Percentiles rank a stretch among this genome's conserved stretches.
Evolutionary conservation across 495 filamentous ascomycete species (phyloP).

Genomic region (Annulohypoxylon bovei): DNA sequence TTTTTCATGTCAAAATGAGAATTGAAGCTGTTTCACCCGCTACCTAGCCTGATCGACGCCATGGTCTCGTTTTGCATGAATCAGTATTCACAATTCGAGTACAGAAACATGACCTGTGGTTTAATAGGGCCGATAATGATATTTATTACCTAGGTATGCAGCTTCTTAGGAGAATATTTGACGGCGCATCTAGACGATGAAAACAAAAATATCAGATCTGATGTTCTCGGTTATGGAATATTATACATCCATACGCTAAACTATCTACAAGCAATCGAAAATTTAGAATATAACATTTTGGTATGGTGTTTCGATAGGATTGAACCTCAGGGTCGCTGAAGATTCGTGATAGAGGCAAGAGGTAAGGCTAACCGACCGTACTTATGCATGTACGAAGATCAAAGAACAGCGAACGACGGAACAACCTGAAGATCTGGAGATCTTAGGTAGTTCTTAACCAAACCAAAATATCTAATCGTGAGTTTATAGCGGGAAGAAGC

Average conservation of each 20-base stretch:
- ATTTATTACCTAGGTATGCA: neutral
- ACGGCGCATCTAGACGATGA: neutral
- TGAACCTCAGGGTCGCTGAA: neutral
- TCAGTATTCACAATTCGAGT: neutral
- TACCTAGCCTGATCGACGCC: slow-evolving; percentile 29
- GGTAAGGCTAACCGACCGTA: slow-evolving; percentile 1
- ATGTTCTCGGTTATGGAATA: neutral
- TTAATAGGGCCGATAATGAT: neutral
- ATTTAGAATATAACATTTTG: neutral
- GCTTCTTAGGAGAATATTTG: neutral
- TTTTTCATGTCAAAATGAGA: slow-evolving; percentile 1
- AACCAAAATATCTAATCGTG: slow-evolving; percentile 5
- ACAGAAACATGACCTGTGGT: neutral
- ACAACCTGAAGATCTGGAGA: slow-evolving; percentile 25
- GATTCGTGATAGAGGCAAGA: neutral
- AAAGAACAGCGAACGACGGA: neutral
- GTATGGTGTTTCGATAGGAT: neutral
- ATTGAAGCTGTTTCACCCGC: slow-evolving; percentile 20
- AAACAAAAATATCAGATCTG: neutral
- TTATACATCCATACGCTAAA: neutral
- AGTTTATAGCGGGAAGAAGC: neutral
- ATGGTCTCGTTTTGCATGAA: slow-evolving; percentile 22
- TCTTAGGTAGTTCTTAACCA: slow-evolving; percentile 13
- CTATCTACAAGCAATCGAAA: neutral
- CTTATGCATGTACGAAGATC: neutral